Evolutionary conservation across 257 asterid species (phyloP), one percentile per base, ranked within the genome.

Genomic region (Paulownia fortunei): DNA sequence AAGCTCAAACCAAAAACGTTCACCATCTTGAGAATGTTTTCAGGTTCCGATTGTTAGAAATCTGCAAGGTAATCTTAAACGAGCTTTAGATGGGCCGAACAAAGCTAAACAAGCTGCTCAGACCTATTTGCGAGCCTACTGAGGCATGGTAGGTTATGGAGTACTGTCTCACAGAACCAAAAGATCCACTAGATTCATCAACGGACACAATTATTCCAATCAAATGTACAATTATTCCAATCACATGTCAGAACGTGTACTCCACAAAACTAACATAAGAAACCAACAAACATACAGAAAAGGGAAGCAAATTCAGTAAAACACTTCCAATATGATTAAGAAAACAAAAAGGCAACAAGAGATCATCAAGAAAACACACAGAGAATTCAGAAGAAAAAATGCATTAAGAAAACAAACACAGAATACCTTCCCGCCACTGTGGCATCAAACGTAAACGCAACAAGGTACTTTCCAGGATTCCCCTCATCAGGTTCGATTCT

Each of bases 11-110:
- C 16, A 2, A 27, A 36, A 52, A 30, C 2, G 32, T 21, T 47
- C 1, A 19, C 11, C 3, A 42, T 16, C 34, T 2, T 30, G 0
- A 16, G 0, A 70, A 79, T 79, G n/a, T 49, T 60, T 3, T 63
- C 86, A 86, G 85, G 79, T 71, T 83, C 79, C 49, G 87, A 64
- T 56, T 78, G 87, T 42, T 79, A 51, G 47, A 67, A 52, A 66
- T n/a, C 39, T 52, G 80, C 0, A 84, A 73, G 80, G n/a, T 16
- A 58, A 75, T 79, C 46, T 54, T 54, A 13, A 60, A 60, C 19
- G 7, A 24, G 32, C 72, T 37, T n/a, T 10, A 7, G 19, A 21
- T 24, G 26, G 47, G 37, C 16, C 46, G n/a, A 42, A 6, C 74
- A 76, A 60, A 76, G 27, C 32, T 23, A 24, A 21, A 3, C 0